Evolutionary conservation across 306 rosid genomes (phyloP).

Genomic region (Macrotyloma uniflorum): DNA sequence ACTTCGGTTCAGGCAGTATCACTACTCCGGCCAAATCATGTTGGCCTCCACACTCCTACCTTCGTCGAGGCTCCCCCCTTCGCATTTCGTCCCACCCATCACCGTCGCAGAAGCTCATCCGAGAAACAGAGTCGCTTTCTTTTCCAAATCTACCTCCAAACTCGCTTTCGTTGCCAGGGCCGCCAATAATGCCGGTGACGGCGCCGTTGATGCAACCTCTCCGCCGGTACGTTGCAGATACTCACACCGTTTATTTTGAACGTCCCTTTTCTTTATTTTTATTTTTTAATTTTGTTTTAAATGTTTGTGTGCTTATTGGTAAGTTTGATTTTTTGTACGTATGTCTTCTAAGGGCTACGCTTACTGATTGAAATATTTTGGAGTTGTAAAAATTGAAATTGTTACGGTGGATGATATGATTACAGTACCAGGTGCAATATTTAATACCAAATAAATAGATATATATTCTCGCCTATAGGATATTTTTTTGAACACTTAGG

Average conservation of each 20-base stretch:
- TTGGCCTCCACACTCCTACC: constrained; percentile 49
- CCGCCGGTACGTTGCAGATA: constrained; percentile 49
- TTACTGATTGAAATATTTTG: neutral
- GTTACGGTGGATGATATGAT: no score
- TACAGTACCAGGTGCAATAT: no score
- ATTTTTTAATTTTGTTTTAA: neutral
- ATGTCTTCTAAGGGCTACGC: neutral
- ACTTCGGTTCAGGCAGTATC: neutral
- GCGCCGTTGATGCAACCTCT: constrained; percentile 52
- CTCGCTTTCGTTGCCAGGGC: constrained; percentile 45
- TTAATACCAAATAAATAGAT: no score
- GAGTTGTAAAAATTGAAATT: neutral
- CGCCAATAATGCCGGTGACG: constrained; percentile 44
- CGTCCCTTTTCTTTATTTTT: neutral
- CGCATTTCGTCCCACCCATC: constrained; percentile 34
- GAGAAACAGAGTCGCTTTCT: constrained; percentile 30
- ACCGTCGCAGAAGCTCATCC: constrained; percentile 28
- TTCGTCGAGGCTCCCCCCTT: constrained; percentile 49
- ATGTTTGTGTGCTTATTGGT: neutral
- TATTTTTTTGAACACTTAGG: no score
- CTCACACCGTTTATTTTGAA: neutral
- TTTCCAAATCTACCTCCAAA: constrained; percentile 40
- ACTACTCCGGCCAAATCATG: constrained; percentile 43
- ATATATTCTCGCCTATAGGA: no score
- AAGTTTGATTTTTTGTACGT: neutral